A percentile compares a stretch with the other conserved stretches of the same genome.
These are phyloP conservation scores for Nigrospora oryzae DNA, from an alignment of 2,329 filamentous ascomycete species.

Conservation along the genomic window DNA sequence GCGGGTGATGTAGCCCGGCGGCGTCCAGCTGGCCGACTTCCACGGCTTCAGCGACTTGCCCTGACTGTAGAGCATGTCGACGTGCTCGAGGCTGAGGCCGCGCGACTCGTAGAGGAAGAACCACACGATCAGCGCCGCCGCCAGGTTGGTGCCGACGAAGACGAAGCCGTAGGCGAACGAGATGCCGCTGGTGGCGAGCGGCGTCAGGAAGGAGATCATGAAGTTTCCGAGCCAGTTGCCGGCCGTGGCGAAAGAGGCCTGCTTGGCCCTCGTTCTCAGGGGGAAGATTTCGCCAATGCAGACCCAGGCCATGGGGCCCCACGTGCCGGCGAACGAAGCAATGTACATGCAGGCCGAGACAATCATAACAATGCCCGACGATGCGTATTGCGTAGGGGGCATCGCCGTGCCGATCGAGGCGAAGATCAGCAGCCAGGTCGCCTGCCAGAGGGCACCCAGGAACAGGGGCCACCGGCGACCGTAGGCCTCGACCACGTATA, in stretches of 20 bases:
- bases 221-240: conserved; percentile 56
- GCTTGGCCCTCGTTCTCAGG: conserved; percentile 43
- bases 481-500: conserved; percentile 60
- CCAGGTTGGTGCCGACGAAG: conserved; percentile 54
- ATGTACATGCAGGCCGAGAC: conserved; percentile 69
- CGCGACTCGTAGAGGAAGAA: conserved; percentile 63
- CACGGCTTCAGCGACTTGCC: conserved; percentile 45
- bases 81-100: conserved; percentile 59
- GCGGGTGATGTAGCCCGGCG: conserved; percentile 32
- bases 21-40: conserved; percentile 46
- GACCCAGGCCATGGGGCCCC: conserved; percentile 64
- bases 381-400: conserved; percentile 30
- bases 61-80: conserved; percentile 63
- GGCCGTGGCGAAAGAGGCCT: conserved; percentile 44
- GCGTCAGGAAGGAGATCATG: conserved; percentile 60
- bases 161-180: conserved; percentile 58
- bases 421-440: conserved; percentile 56
- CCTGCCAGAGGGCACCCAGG: conserved; percentile 59
- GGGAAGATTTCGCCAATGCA: conserved; percentile 61
- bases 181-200: conserved; percentile 54
- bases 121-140: conserved; percentile 51
- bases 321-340: conserved; percentile 60
- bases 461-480: conserved; percentile 63
- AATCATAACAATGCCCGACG: conserved; percentile 60
- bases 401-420: conserved; percentile 44